phyloP scores from a whole-genome alignment of 306 rosid species.

The Pyrus communis region DNA sequence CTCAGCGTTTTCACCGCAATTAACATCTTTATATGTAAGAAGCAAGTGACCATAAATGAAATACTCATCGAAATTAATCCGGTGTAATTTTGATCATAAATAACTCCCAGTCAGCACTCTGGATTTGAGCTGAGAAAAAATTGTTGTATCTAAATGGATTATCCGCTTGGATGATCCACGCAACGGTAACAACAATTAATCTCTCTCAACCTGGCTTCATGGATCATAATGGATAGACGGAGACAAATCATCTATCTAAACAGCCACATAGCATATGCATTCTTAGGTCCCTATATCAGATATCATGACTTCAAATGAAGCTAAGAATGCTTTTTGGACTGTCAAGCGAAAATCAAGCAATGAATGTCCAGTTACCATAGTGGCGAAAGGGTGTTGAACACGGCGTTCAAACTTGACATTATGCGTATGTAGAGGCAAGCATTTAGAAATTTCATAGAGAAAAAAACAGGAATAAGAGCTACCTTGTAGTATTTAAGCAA shows the following conservation, averaged over 20 bases:
- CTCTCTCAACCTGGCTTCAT: neutral
- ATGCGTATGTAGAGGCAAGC: neutral
- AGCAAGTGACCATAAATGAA: neutral
- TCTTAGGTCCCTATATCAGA: neutral
- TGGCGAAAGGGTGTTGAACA: neutral
- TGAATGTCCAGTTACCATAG: neutral
- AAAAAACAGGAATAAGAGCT: slow-evolving; percentile 1
- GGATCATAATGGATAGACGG: neutral
- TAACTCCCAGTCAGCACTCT: neutral
- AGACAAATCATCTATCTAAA: neutral
- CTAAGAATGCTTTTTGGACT: neutral
- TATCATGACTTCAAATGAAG: neutral
- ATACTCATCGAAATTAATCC: neutral
- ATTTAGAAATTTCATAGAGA: neutral
- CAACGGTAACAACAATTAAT: neutral
- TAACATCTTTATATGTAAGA: neutral
- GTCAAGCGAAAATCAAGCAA: neutral
- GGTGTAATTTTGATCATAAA: neutral
- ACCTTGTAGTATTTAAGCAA: slow-evolving; percentile 83
- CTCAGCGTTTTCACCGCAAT: slow-evolving; percentile 17
- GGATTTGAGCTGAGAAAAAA: neutral
- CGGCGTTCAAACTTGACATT: neutral
- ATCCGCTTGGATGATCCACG: neutral
- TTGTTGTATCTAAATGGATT: neutral
- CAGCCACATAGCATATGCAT: neutral